A percentile compares a stretch with the other conserved stretches of the same genome.
Evolutionary conservation across 768 basidiomycete species (phyloP).

Genomic region (Trametes sanguinea): DNA sequence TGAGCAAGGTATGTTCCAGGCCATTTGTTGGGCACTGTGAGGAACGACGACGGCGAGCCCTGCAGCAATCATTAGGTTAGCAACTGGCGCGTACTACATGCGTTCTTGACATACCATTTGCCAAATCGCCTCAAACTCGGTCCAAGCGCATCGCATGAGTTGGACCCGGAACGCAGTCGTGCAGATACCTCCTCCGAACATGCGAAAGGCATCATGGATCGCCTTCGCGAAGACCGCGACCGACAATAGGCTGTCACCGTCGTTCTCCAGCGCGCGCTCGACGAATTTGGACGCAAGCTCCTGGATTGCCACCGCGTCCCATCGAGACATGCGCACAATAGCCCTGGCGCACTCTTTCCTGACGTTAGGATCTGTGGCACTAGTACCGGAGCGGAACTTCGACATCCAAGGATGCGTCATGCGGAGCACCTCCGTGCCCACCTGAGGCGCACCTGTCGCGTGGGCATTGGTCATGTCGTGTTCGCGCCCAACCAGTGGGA

Average conservation of each 20-base stretch:
- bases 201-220: neutral
- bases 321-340: constrained; percentile 15
- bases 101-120: constrained; percentile 5
- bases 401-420: constrained; percentile 14
- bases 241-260: neutral
- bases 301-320: constrained; percentile 12
- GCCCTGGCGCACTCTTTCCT: constrained; percentile 3
- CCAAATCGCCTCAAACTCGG: constrained; percentile 20
- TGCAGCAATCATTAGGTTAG: neutral
- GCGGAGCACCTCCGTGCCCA: neutral
- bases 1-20: neutral
- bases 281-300: constrained; percentile 10
- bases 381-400: constrained; percentile 9
- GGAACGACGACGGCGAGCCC: constrained; percentile 1
- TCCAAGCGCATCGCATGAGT: constrained; percentile 1
- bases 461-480: too few species aligned
- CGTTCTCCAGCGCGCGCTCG: constrained; percentile 13
- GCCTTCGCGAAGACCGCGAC: constrained; percentile 14
- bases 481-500: constrained; percentile 10
- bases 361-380: neutral
- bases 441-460: neutral
- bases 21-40: neutral
- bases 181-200: neutral
- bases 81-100: too few species aligned
- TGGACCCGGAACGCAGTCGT: constrained; percentile 2